Percentiles rank a stretch among this genome's conserved stretches.
phyloP scores from a whole-genome alignment of 164 flowering plant genomes.

The Sextonia rubra region DNA sequence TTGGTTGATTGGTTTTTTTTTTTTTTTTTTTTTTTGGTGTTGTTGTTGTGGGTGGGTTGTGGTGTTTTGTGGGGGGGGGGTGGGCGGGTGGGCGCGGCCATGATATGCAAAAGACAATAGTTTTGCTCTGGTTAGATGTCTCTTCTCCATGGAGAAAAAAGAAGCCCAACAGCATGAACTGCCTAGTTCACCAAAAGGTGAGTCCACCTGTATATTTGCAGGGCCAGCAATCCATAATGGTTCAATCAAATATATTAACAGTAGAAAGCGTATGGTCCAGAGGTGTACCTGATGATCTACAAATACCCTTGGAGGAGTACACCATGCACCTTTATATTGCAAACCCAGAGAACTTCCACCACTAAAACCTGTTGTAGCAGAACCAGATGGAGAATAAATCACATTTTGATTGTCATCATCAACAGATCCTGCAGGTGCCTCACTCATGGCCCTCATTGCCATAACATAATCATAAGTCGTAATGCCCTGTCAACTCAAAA shows the following conservation, averaged over 20 bases:
- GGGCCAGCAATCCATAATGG: not conserved
- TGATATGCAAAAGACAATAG: no score
- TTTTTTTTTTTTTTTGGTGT: no score
- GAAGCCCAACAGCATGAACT: not conserved
- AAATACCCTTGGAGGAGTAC: slow-evolving; percentile 93
- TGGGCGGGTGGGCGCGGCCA: no score
- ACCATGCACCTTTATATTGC: slow-evolving; percentile 89
- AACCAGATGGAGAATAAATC: slow-evolving; percentile 76
- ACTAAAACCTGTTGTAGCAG: slow-evolving; percentile 88
- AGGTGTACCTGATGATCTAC: slow-evolving; percentile 87
- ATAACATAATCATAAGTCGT: slow-evolving; percentile 96
- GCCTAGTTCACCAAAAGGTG: not conserved
- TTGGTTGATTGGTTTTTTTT: no score
- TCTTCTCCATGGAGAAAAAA: not conserved
- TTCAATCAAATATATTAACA: not conserved
- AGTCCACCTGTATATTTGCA: not conserved
- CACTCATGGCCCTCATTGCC: slow-evolving; percentile 91
- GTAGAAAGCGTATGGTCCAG: not conserved
- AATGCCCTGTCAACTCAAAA: slow-evolving; percentile 54
- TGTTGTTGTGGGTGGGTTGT: no score
- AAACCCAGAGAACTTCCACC: slow-evolving; percentile 90
- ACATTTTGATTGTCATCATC: slow-evolving; percentile 62
- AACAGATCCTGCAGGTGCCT: slow-evolving; percentile 65
- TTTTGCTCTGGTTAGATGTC: not conserved
- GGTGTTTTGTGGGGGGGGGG: no score